Base-by-base conservation (phyloP, 352 stramenopile species). In the Saprolegnia parasitica region DNA sequence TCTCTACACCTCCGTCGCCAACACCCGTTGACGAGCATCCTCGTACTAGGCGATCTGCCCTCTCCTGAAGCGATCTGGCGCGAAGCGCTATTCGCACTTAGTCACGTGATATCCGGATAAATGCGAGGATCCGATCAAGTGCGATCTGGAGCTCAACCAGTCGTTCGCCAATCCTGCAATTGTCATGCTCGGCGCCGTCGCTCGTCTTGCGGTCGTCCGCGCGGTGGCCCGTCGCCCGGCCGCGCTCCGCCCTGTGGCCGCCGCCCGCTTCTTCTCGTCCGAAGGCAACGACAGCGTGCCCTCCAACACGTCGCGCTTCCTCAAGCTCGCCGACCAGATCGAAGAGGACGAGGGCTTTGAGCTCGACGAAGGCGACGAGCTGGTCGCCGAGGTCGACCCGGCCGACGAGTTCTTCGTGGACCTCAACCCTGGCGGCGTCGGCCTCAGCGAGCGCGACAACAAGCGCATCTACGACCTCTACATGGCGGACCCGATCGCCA, bases 401-500 rank as follows among this genome's bases (percentile, higher is more conserved):
- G 35, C 40, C 42, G 37, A 52, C 42, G 56, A 72, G 39, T 66
- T 66, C 35, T 72, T 66, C 45, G 32, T 70, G 20, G 84, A 92
- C 62, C 80, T 91, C 18, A 91, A 91, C 77, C 77, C 78, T 37
- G 87, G 84, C 54, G 87, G 84, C 55, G 75, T 91, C 9, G 74
- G 79, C 46, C 79, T 91, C 62, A 81, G 85, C 63, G 86, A 93
- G 49, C 76, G 89, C 64, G 72, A 89, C 50, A 84, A 92, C 68
- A 75, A 84, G 46, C 65, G 88, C 71, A 79, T 94, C 63, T 91
- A 90, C 78, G 76, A 87, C 61, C 71, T 95, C 45, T 88, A 84
- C 71, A 84, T 98, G 77, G 80, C 91, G 67, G 86, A 97, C 77
- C 88, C 91, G 24, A 66, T 96, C 63, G 79, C 84, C 50, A 94